Conservation (phyloP, 2,329 filamentous ascomycete species). For the Verticillium albo-atrum region DNA sequence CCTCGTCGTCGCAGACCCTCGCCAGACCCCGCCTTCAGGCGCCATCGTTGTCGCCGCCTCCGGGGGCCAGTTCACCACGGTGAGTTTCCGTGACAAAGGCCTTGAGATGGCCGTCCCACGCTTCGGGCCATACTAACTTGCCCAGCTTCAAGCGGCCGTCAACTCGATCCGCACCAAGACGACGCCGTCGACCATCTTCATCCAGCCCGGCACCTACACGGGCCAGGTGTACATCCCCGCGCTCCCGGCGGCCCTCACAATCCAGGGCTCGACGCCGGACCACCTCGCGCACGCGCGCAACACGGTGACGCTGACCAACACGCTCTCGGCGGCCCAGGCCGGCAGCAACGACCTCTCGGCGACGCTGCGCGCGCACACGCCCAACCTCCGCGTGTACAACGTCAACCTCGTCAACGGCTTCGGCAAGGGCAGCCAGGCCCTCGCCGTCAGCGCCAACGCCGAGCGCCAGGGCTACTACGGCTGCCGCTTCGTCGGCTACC, state of each 20-base stretch:
- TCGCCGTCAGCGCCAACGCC: conserved; percentile 41
- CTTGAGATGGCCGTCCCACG: no score
- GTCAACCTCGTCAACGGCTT: conserved; percentile 46
- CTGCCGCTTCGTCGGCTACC: conserved; percentile 39
- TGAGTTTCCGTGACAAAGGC: not conserved
- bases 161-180: conserved; percentile 48
- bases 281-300: conserved; percentile 50
- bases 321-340: conserved; percentile 34
- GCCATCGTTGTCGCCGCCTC: conserved; percentile 43
- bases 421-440: conserved; percentile 42
- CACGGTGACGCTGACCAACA: conserved; percentile 44
- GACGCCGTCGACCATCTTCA: conserved; percentile 55
- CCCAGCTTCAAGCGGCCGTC: conserved; percentile 50
- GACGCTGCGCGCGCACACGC: conserved; percentile 39
- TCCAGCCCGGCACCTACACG: conserved; percentile 61
- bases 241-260: conserved; percentile 44
- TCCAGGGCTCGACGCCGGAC: conserved; percentile 55
- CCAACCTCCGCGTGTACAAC: conserved; percentile 58
- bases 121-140: not conserved
- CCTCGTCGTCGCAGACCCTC: conserved; percentile 21
- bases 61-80: conserved; percentile 17
- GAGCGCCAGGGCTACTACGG: conserved; percentile 44
- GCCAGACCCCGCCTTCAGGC: conserved; percentile 38
- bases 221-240: conserved; percentile 53
- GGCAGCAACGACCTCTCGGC: conserved; percentile 49